phyloP scores from a whole-genome alignment of 768 basidiomycete genomes.

The Hemileccinum impolitum region DNA sequence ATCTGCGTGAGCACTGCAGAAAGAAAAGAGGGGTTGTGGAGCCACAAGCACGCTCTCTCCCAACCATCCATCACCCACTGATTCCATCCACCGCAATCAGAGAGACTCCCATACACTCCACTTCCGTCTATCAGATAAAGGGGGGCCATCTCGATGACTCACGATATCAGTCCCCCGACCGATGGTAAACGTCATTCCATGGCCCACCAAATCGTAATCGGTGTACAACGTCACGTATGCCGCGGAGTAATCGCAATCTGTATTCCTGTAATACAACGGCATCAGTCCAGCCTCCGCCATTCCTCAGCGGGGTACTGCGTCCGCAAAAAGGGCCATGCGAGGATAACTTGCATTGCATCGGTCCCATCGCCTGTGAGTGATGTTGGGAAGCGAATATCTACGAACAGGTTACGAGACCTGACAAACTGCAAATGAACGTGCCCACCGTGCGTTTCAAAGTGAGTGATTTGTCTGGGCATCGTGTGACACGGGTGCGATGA shows the following conservation, averaged over 20 bases:
- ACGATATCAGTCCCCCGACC: conserved; percentile 93
- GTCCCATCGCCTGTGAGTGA: conserved; percentile 89
- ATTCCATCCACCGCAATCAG: too few species aligned
- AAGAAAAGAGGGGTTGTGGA: too few species aligned
- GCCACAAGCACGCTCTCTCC: too few species aligned
- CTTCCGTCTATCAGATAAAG: neutral
- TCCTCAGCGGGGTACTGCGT: neutral
- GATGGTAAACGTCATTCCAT: conserved; percentile 91
- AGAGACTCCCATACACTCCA: neutral
- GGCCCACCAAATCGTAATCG: conserved; percentile 59
- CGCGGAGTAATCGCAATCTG: conserved; percentile 91
- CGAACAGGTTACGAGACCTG: neutral
- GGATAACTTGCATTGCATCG: conserved; percentile 71
- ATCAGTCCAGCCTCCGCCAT: neutral
- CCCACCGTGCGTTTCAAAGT: conserved; percentile 54
- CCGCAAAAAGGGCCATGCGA: too few species aligned
- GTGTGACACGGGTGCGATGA: too few species aligned
- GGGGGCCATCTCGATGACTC: conserved; percentile 11
- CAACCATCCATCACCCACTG: neutral
- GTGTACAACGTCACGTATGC: conserved; percentile 81
- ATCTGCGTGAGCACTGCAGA: too few species aligned
- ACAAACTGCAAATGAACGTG: neutral
- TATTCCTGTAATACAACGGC: conserved; percentile 56
- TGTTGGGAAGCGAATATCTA: conserved; percentile 88
- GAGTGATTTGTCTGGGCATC: conserved; percentile 41